These are phyloP conservation scores for Calendula officinalis DNA, from an alignment of 129 eudicot species.

Conservation along the genomic window DNA sequence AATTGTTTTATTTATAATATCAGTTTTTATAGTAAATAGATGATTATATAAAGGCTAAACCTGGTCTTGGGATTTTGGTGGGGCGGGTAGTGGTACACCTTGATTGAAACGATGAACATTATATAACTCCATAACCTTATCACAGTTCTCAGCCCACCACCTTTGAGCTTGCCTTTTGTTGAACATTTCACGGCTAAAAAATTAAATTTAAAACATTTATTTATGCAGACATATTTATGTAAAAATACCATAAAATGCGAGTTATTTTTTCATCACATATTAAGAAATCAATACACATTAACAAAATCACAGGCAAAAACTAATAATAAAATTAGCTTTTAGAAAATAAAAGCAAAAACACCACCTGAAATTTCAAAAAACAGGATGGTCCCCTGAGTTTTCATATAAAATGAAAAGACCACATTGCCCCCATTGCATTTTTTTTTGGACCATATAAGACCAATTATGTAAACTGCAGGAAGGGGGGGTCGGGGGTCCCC, in stretches of 20 bases:
- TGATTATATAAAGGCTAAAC: conserved; percentile 31
- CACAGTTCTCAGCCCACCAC: conserved; percentile 80
- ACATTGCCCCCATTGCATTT: conserved; percentile 22
- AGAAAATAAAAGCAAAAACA: not conserved
- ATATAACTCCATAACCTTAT: conserved; percentile 73
- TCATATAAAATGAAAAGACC: not conserved
- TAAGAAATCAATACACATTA: no score
- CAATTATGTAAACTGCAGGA: conserved; percentile 27
- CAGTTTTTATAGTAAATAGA: not conserved
- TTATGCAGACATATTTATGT: no score
- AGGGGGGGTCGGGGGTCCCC: no score
- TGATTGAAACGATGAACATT: conserved; percentile 59
- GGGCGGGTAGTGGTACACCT: conserved; percentile 44
- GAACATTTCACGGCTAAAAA: conserved; percentile 58
- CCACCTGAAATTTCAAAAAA: not conserved
- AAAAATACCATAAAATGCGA: not conserved
- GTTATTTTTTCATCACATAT: no score
- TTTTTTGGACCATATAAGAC: conserved; percentile 24
- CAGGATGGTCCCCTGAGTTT: conserved; percentile 1
- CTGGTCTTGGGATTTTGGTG: conserved; percentile 56
- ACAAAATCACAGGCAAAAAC: no score
- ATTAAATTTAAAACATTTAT: no score
- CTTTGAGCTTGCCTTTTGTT: conserved; percentile 82
- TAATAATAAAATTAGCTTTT: no score
- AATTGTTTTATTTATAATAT: no score